Evolutionary conservation across 75 land plant species (phyloP).

Genomic region (Azolla pinnata): DNA sequence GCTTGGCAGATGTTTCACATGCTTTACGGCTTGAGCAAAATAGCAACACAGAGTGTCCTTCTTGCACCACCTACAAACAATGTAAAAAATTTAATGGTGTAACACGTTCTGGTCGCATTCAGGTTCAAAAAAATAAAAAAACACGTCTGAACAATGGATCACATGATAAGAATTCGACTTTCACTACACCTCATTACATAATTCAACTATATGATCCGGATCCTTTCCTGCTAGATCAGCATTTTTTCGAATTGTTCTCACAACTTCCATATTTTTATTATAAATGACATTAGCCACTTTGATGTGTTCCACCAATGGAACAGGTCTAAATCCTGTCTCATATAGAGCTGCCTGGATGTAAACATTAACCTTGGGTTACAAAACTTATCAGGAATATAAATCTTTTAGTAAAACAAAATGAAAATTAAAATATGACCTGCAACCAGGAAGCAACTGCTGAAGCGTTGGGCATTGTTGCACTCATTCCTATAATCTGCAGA

Average conservation of each 20-base stretch:
- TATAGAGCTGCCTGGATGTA: constrained; percentile 74
- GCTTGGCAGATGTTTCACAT: constrained; percentile 92
- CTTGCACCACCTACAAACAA: constrained; percentile 67
- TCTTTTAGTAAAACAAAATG: not conserved
- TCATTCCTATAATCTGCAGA: constrained; percentile 96
- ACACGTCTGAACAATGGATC: not conserved
- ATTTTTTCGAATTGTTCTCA: constrained; percentile 47
- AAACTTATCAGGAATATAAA: not conserved
- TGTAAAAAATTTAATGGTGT: too few species aligned
- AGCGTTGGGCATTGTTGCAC: constrained; percentile 99
- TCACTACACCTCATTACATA: constrained; percentile 99
- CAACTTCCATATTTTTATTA: constrained; percentile 60
- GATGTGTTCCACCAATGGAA: constrained; percentile 80
- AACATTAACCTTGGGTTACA: too few species aligned
- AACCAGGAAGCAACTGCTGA: constrained; percentile 90
- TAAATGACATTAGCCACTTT: constrained; percentile 80
- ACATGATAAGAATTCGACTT: too few species aligned
- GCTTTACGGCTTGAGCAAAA: constrained; percentile 97
- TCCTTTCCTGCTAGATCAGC: constrained; percentile 93
- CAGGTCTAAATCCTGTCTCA: constrained; percentile 91
- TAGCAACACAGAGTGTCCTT: constrained; percentile 84
- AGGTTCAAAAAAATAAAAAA: not conserved
- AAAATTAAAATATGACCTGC: constrained; percentile 32
- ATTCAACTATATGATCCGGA: constrained; percentile 89
- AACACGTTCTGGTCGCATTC: too few species aligned